These are phyloP conservation scores for Polyporus arcularius DNA, from an alignment of 768 basidiomycete species.

Conservation along the genomic window DNA sequence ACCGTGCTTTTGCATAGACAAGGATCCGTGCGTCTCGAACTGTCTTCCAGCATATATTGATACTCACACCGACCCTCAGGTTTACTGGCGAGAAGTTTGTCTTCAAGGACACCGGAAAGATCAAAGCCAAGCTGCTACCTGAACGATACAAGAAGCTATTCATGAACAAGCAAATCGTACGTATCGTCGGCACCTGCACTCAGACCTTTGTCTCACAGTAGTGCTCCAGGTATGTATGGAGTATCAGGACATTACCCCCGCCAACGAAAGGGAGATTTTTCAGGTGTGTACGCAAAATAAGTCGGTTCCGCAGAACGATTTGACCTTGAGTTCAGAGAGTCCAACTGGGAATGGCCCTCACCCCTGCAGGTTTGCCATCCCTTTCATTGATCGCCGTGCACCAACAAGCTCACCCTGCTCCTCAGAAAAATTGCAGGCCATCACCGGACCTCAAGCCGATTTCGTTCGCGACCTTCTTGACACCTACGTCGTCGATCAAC, in stretches of 20 bases:
- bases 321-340: slow-evolving; percentile 51
- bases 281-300: slow-evolving; percentile 45
- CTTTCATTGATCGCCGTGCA: not conserved
- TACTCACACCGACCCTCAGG: slow-evolving; percentile 18
- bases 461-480: slow-evolving; percentile 61
- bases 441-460: slow-evolving; percentile 53
- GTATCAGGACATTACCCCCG: slow-evolving; percentile 48
- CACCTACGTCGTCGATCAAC: slow-evolving; percentile 44
- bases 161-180: slow-evolving; percentile 65
- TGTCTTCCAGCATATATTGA: not conserved
- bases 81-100: slow-evolving; percentile 53
- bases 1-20: slow-evolving; percentile 30
- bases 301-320: not conserved
- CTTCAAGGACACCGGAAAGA: slow-evolving; percentile 39
- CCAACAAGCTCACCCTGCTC: not conserved
- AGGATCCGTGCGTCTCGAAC: slow-evolving; percentile 45
- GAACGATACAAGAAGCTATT: slow-evolving; percentile 60
- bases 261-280: slow-evolving; percentile 71
- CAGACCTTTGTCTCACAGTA: not conserved
- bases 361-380: slow-evolving; percentile 54
- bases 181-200: not conserved
- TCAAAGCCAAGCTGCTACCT: slow-evolving; percentile 43
- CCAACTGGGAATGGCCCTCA: slow-evolving; percentile 77
- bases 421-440: slow-evolving; percentile 69
- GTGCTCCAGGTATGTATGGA: slow-evolving; percentile 66